Evolutionary conservation across 331 rosid genomes (phyloP), one percentile per base, ranked within the genome.

Genomic region (Malus hybrid): DNA sequence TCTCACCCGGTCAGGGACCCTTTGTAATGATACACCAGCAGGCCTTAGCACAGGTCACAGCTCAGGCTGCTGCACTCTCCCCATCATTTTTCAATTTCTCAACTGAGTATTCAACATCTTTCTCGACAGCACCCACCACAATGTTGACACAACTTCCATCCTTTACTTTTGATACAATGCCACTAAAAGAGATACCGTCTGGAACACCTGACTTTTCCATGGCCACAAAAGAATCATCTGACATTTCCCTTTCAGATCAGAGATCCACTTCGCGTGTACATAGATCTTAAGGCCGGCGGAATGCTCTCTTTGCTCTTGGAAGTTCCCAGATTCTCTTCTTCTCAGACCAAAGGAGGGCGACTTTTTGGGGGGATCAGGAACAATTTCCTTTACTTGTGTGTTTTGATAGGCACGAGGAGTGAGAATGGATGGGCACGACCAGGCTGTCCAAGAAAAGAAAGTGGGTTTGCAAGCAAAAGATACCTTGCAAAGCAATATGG

Each of bases 1-100:
- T 88, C 63, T 81, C 93, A 20, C 87, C 87, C 6, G 67, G 78
- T 73, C 92, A 89, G 94, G 97, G 84, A 62, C 67, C 87, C 60
- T 85, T 84, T 74, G 97, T 90, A 82, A 86, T 90, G 87, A 59
- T 87, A 20, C 93, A 93, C 75, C 93, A 83, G 88, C 94, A 88
- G 61, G 88, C 81, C 20, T 73, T 88, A 57, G 89, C 89, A 46
- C 91, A 86, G 82, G 89, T 90, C 70, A 84, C 97, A 32, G 83
- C 85, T 70, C 91, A 87, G 33, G 90, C 86, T 24, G 85, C 57
- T 29, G 84, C 57, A 29, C 87, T 79, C 52, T 24, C 84, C 71
- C 76, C 77, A 79, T 70, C 91, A 65, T 68, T 80, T 34, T 74
- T 80, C 70, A 80, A 88, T 16, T 56, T 77, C 65, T 87, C 82